Base-by-base conservation (phyloP, 2,329 filamentous ascomycete species). In the Cordyceps pruinosa region DNA sequence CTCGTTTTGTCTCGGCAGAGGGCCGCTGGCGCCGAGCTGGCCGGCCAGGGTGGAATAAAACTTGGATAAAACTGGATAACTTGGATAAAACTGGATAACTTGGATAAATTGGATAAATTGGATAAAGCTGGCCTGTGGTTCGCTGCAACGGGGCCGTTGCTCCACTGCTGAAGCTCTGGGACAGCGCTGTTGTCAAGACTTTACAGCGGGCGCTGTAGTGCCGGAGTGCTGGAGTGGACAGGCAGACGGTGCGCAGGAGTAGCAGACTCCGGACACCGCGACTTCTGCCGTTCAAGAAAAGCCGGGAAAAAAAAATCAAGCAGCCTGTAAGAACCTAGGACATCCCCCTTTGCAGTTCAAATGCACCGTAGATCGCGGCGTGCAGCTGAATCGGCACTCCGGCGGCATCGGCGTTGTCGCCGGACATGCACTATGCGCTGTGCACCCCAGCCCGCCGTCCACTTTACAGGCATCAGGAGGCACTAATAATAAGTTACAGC, bases 121-220 rank as follows among this genome's bases (percentile, higher is more conserved):
- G 25, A 10, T 17, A 46, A 54, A 21, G 7, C 32, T 25, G 51
- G 41, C 41, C 19, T 21, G 28, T 46, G 51, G 51, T 46, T 46
- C 28, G 41, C 51, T 54, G 41, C 19, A 13, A 9, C 41, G 17
- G 9, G 9, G 30, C 5, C 3, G 15, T 10, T 7, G 34, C 25
- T 28, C 44, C 44, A 42, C 53, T 39, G 34, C 13, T 35, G 21
- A 9, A n/a, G n/a, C n/a, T n/a, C n/a, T n/a, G n/a, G n/a, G n/a
- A n/a, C n/a, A n/a, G n/a, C 32, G 32, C 25, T 56, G 44, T 49
- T 45, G 53, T 56, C 53, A 56, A 48, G 44, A 56, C 35, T 56
- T 34, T 39, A 42, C n/a, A 55, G 53, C 15, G 34, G 7, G 41
- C 25, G 39, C 21, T 42, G 23, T 35, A 39, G 41, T 21, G 21